phyloP scores from a whole-genome alignment of 768 basidiomycete species.

The Rhizopogon sp. region DNA sequence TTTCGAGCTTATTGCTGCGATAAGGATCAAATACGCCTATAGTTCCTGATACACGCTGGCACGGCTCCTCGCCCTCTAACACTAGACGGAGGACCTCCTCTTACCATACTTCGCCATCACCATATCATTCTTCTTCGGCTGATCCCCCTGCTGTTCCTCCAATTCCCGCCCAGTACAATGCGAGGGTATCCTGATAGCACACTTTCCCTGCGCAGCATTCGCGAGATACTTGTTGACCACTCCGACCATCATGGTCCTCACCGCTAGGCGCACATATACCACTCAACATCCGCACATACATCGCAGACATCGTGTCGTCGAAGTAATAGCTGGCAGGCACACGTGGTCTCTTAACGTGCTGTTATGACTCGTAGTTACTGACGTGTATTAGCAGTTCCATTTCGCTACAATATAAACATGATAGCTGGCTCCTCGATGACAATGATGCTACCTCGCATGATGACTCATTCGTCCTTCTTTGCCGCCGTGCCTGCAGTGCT shows the following conservation, averaged over 20 bases:
- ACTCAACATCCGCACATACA: not conserved
- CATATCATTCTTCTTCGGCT: not conserved
- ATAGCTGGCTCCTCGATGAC: too few relatives aligned
- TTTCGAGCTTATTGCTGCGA: not conserved
- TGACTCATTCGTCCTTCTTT: too few relatives aligned
- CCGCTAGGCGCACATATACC: too few relatives aligned
- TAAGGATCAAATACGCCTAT: not conserved
- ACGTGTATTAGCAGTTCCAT: too few relatives aligned
- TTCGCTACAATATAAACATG: too few relatives aligned
- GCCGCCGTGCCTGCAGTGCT: too few relatives aligned
- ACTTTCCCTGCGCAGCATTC: conserved; percentile 2
- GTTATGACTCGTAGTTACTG: too few relatives aligned
- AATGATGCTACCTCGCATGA: too few relatives aligned
- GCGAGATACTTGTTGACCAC: not conserved
- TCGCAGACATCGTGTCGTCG: not conserved
- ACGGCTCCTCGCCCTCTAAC: not conserved
- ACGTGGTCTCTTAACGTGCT: too few relatives aligned
- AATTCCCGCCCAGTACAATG: conserved; percentile 11
- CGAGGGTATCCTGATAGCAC: not conserved
- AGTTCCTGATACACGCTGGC: not conserved
- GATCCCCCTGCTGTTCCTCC: conserved; percentile 18
- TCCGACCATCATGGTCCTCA: not conserved
- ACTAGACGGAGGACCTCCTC: not conserved
- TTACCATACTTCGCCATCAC: not conserved
- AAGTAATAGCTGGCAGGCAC: not conserved